Evolutionary conservation across 805 yeast genomes (phyloP).

Genomic region (Torulaspora franciscae): DNA sequence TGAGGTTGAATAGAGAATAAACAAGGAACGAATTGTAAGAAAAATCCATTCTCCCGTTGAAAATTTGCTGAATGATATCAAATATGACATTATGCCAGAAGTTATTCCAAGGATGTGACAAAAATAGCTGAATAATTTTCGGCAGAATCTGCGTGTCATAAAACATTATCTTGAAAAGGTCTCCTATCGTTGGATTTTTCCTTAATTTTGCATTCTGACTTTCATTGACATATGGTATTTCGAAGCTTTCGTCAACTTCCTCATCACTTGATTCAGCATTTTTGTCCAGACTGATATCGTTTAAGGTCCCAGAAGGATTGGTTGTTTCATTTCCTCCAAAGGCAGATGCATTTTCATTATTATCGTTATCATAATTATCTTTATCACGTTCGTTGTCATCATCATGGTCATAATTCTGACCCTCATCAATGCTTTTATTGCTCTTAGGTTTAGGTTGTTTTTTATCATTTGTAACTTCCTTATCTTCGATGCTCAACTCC

Average conservation of each 20-base stretch:
- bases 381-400: conserved; percentile 12
- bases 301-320: not conserved
- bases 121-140: conserved; percentile 67
- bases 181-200: conserved; percentile 73
- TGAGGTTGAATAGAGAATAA: conserved; percentile 30
- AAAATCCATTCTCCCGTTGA: conserved; percentile 80
- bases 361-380: conserved; percentile 11
- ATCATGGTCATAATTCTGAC: conserved; percentile 7
- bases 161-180: conserved; percentile 73
- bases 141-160: conserved; percentile 67
- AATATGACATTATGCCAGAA: conserved; percentile 95
- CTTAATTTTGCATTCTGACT: conserved; percentile 43
- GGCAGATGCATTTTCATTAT: conserved; percentile 7
- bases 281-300: conserved; percentile 31
- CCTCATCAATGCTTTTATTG: conserved; percentile 1
- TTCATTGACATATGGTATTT: conserved; percentile 36
- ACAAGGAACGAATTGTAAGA: conserved; percentile 79
- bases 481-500: conserved; percentile 23
- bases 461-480: not conserved
- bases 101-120: conserved; percentile 92
- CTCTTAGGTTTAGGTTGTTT: not conserved
- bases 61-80: conserved; percentile 90
- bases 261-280: conserved; percentile 27
- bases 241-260: conserved; percentile 36
- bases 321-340: conserved; percentile 1